Evolutionary conservation across 2,329 filamentous ascomycete genomes (phyloP).

Genomic region (Aspergillus hiratsukae): DNA sequence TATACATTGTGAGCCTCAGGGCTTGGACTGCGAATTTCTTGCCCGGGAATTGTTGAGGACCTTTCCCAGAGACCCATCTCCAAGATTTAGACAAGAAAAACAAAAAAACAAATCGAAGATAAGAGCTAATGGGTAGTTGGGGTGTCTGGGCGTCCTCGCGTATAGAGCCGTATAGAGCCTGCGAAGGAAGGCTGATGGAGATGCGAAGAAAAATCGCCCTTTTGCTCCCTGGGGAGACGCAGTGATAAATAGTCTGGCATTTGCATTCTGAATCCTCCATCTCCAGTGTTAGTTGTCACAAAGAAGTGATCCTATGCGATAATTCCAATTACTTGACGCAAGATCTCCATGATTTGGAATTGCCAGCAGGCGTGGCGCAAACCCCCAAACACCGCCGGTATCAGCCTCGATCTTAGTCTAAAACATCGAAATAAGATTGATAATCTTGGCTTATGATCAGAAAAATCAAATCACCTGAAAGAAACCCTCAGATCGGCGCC

Average conservation of each 20-base stretch:
- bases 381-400: constrained; percentile 1
- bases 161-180: neutral
- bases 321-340: constrained; percentile 11
- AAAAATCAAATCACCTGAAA: neutral
- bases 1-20: constrained; percentile 16
- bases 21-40: neutral
- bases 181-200: neutral
- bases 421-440: neutral
- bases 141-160: neutral
- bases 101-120: no score
- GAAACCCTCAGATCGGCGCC: neutral
- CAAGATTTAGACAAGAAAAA: constrained; percentile 2
- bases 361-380: constrained; percentile 16
- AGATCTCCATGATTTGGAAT: constrained; percentile 21
- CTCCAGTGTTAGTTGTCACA: neutral
- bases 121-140: neutral
- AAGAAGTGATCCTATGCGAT: neutral
- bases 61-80: constrained; percentile 23
- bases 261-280: neutral
- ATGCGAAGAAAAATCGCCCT: neutral
- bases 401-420: neutral
- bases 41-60: constrained; percentile 15
- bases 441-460: neutral
- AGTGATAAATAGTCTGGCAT: neutral
- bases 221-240: neutral